Percentiles rank a stretch among this genome's conserved stretches.
phyloP scores from a whole-genome alignment of 805 yeast species.

The Wickerhamiella nectarea region DNA sequence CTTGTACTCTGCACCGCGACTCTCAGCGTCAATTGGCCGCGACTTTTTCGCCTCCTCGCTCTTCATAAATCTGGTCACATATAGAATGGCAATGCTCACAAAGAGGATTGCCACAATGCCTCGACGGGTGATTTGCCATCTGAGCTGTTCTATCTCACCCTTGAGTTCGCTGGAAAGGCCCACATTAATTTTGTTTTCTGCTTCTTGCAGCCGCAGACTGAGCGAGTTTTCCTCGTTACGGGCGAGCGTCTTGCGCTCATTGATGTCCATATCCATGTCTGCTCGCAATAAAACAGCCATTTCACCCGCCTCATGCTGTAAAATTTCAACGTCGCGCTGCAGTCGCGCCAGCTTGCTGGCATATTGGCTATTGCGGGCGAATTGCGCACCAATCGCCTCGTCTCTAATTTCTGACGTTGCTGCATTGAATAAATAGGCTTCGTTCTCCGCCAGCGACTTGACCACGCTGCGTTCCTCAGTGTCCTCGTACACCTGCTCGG shows the following conservation, averaged over 20 bases:
- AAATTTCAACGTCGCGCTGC: constrained; percentile 56
- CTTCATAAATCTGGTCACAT: constrained; percentile 30
- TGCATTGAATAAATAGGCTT: constrained; percentile 76
- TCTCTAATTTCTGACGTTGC: constrained; percentile 77
- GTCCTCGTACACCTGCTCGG: constrained; percentile 25
- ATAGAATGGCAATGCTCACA: constrained; percentile 48
- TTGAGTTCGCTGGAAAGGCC: constrained; percentile 69
- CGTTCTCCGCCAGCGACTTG: constrained; percentile 67
- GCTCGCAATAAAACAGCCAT: constrained; percentile 47
- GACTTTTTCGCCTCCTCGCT: constrained; percentile 24
- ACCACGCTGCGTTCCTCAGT: constrained; percentile 28
- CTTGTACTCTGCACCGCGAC: constrained; percentile 17
- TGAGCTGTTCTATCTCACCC: constrained; percentile 71
- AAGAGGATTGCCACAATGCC: constrained; percentile 67
- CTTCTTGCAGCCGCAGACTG: constrained; percentile 60
- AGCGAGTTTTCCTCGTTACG: constrained; percentile 58
- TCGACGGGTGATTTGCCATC: constrained; percentile 89
- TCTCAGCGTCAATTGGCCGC: constrained; percentile 10
- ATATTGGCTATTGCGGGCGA: constrained; percentile 50
- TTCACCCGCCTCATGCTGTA: constrained; percentile 66
- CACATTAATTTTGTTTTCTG: constrained; percentile 72
- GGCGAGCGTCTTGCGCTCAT: constrained; percentile 77
- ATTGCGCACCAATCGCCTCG: constrained; percentile 62
- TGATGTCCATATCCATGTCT: constrained; percentile 68
- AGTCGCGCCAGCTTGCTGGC: constrained; percentile 53